phyloP scores from a whole-genome alignment of 2,329 filamentous ascomycete species.

The Fusarium dlaminii region DNA sequence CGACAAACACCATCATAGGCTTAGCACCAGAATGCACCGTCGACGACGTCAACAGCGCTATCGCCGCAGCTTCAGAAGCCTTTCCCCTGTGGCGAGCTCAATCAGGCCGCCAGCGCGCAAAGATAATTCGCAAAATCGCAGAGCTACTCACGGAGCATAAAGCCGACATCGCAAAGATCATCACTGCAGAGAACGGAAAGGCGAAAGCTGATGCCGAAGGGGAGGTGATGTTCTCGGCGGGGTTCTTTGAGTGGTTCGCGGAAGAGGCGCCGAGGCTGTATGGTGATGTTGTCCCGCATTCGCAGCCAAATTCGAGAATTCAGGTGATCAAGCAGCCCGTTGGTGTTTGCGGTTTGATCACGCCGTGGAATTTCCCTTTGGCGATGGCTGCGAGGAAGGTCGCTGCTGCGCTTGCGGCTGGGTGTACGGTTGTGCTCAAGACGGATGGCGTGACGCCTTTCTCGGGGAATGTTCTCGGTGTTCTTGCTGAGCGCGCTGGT shows the following conservation, averaged over 20 bases:
- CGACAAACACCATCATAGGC: constrained; percentile 72
- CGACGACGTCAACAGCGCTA: constrained; percentile 73
- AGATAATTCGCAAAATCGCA: constrained; percentile 70
- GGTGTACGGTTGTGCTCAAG: constrained; percentile 83
- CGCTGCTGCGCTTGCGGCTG: constrained; percentile 69
- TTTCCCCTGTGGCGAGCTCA: constrained; percentile 66
- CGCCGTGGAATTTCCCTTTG: constrained; percentile 65
- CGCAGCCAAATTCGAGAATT: constrained; percentile 68
- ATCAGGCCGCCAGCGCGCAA: constrained; percentile 67
- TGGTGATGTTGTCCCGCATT: constrained; percentile 69
- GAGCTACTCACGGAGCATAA: constrained; percentile 70
- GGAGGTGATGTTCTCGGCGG: constrained; percentile 69
- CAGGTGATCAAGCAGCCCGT: constrained; percentile 64
- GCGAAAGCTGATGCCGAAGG: constrained; percentile 67
- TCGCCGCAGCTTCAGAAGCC: constrained; percentile 68
- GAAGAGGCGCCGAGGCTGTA: constrained; percentile 58
- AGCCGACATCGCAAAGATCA: constrained; percentile 71
- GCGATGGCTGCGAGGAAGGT: constrained; percentile 60
- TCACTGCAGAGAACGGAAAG: constrained; percentile 78
- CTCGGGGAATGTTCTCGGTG: constrained; percentile 82
- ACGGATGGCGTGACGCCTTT: constrained; percentile 88
- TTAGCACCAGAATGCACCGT: constrained; percentile 76
- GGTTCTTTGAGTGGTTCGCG: constrained; percentile 65
- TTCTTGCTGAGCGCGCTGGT: constrained; percentile 82
- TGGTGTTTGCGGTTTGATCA: constrained; percentile 46